phyloP scores from a whole-genome alignment of 2,329 filamentous ascomycete species.

The Calonectria naviculata region DNA sequence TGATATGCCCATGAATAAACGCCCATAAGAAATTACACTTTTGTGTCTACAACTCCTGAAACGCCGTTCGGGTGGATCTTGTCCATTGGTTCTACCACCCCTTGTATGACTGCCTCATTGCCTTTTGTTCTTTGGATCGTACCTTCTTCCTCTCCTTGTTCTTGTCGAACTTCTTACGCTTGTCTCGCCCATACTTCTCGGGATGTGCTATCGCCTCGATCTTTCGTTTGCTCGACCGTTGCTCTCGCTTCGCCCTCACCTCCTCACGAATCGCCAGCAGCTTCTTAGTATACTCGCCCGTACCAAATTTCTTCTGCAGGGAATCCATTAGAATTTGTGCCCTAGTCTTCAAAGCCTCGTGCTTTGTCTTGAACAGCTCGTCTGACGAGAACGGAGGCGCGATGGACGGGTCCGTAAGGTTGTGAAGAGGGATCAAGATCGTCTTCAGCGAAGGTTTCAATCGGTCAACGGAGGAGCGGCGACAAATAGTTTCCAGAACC shows the following conservation, averaged over 20 bases:
- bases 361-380: slow-evolving; percentile 73
- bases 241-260: slow-evolving; percentile 78
- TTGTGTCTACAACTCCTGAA: slow-evolving; percentile 29
- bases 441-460: slow-evolving; percentile 72
- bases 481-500: slow-evolving; percentile 77
- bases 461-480: slow-evolving; percentile 66
- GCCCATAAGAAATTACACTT: slow-evolving; percentile 31
- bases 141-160: slow-evolving; percentile 88
- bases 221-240: slow-evolving; percentile 84
- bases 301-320: slow-evolving; percentile 88
- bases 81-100: slow-evolving; percentile 42
- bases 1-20: slow-evolving; percentile 26
- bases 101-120: slow-evolving; percentile 77
- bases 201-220: slow-evolving; percentile 88
- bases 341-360: slow-evolving; percentile 77
- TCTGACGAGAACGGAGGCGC: slow-evolving; percentile 78
- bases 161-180: slow-evolving; percentile 85
- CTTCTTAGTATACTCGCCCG: slow-evolving; percentile 79
- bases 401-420: slow-evolving; percentile 85
- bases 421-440: slow-evolving; percentile 74
- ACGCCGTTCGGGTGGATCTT: slow-evolving; percentile 38
- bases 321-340: slow-evolving; percentile 82
- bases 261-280: slow-evolving; percentile 79
- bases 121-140: slow-evolving; percentile 78
- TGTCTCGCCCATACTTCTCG: slow-evolving; percentile 80